These are phyloP conservation scores for Parafenestella ontariensis DNA, from an alignment of 2,329 filamentous ascomycete genomes.

Conservation along the genomic window DNA sequence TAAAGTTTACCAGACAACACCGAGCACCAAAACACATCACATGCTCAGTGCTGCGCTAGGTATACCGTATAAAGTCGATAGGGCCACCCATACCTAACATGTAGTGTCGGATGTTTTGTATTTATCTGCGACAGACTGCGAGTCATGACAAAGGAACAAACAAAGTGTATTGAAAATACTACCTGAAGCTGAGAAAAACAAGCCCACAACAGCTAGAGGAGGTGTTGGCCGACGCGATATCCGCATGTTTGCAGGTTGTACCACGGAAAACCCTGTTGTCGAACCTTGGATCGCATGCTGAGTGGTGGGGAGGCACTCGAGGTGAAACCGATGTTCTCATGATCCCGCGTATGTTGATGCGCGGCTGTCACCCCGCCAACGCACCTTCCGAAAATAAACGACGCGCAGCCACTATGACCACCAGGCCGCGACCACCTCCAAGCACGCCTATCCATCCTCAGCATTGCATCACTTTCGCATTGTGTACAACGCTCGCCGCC, in stretches of 20 bases:
- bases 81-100: no score
- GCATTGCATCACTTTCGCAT: slow-evolving; percentile 35
- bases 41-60: no score
- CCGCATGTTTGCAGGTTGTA: slow-evolving; percentile 11
- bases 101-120: no score
- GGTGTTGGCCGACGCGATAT: slow-evolving; percentile 2
- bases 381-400: slow-evolving; percentile 27
- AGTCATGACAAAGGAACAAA: no score
- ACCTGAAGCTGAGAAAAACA: background rate
- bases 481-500: slow-evolving; percentile 7
- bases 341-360: slow-evolving; percentile 18
- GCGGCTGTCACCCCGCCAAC: slow-evolving; percentile 31
- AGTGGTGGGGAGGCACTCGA: slow-evolving; percentile 40
- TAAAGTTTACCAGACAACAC: no score
- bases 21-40: no score
- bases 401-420: slow-evolving; percentile 21
- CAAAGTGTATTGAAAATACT: background rate
- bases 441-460: slow-evolving; percentile 26
- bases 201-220: slow-evolving; percentile 52
- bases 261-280: slow-evolving; percentile 6
- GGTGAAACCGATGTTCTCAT: slow-evolving; percentile 33
- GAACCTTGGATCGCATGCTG: slow-evolving; percentile 3
- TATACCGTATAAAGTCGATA: no score
- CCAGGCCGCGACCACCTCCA: slow-evolving; percentile 26
- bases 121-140: no score